phyloP scores from a whole-genome alignment of 208 protist genomes.

The Leishmania tropica region DNA sequence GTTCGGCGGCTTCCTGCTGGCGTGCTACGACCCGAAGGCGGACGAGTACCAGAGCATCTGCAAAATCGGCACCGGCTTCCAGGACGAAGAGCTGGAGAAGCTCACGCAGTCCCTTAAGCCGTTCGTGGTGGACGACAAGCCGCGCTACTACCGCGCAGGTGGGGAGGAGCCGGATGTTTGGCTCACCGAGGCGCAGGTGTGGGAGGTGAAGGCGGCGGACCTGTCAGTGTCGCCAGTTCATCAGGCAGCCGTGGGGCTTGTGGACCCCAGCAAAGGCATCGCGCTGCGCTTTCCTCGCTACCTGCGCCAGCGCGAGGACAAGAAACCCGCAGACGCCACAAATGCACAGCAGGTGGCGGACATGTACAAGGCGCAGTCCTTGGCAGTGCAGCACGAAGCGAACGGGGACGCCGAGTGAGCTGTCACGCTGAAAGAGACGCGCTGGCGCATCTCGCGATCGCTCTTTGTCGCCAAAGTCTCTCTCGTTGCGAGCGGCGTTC shows the following conservation, averaged over 20 bases:
- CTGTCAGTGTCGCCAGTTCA: slow-evolving; percentile 98
- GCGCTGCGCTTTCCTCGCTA: slow-evolving; percentile 99
- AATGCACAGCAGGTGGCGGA: slow-evolving; percentile 91
- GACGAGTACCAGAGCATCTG: slow-evolving; percentile 98
- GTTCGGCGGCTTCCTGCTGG: slow-evolving; percentile 98
- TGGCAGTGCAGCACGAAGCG: slow-evolving; percentile 52
- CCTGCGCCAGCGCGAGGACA: slow-evolving; percentile 98
- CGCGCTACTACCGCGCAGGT: slow-evolving; percentile 78
- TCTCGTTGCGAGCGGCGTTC: neutral
- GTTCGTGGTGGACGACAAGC: slow-evolving; percentile 59
- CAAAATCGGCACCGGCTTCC: slow-evolving; percentile 98
- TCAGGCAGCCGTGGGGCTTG: slow-evolving; percentile 91
- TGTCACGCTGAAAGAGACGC: neutral
- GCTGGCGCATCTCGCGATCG: neutral
- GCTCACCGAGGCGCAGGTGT: slow-evolving; percentile 96
- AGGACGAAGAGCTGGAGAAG: slow-evolving; percentile 91
- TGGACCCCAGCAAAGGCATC: slow-evolving; percentile 94
- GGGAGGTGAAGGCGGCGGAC: slow-evolving; percentile 99
- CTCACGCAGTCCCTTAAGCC: slow-evolving; percentile 71
- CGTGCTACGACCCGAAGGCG: slow-evolving; percentile 96
- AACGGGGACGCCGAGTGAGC: slow-evolving; percentile 31
- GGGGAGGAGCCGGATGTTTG: slow-evolving; percentile 95
- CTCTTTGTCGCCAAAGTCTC: neutral
- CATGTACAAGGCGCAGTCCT: slow-evolving; percentile 87
- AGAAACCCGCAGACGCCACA: slow-evolving; percentile 94